These are phyloP conservation scores for Phaeosphaeriaceae sp. DNA, from an alignment of 2,329 filamentous ascomycete species.

Conservation along the genomic window DNA sequence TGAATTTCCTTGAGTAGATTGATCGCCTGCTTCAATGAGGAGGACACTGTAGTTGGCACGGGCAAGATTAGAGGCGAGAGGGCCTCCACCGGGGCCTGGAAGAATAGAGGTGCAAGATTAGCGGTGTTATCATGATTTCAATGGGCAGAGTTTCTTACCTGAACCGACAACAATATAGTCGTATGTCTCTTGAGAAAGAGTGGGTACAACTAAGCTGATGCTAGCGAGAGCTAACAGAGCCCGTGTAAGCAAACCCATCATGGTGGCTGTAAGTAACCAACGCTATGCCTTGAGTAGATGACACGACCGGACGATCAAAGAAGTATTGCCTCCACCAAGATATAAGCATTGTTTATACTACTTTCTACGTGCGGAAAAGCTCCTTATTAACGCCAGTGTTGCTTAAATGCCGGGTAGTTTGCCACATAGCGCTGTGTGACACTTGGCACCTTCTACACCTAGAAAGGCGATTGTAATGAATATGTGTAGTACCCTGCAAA, in stretches of 20 bases:
- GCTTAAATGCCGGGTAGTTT: not conserved
- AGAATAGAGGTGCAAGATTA: not conserved
- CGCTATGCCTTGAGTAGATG: no score
- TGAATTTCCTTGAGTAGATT: constrained; percentile 55
- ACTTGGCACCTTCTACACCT: constrained; percentile 2
- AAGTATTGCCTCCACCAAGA: no score
- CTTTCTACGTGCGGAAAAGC: not conserved
- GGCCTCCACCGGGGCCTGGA: constrained; percentile 26
- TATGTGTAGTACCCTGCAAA: not conserved
- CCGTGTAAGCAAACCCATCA: constrained; percentile 21
- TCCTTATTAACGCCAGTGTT: not conserved
- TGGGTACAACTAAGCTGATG: constrained; percentile 3
- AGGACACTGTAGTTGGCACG: constrained; percentile 63
- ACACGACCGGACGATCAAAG: no score
- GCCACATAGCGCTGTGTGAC: not conserved
- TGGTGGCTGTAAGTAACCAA: not conserved
- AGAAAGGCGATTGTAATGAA: not conserved
- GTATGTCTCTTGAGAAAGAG: constrained; percentile 48
- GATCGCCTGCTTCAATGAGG: constrained; percentile 65
- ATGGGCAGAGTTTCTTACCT: not conserved
- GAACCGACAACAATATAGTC: constrained; percentile 68
- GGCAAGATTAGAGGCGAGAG: constrained; percentile 59
- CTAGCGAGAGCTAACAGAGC: constrained; percentile 14
- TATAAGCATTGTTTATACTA: not conserved
- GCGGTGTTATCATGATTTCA: not conserved